These are phyloP conservation scores for Arachnomyces sp. DNA, from an alignment of 2,329 filamentous ascomycete species.

Conservation along the genomic window DNA sequence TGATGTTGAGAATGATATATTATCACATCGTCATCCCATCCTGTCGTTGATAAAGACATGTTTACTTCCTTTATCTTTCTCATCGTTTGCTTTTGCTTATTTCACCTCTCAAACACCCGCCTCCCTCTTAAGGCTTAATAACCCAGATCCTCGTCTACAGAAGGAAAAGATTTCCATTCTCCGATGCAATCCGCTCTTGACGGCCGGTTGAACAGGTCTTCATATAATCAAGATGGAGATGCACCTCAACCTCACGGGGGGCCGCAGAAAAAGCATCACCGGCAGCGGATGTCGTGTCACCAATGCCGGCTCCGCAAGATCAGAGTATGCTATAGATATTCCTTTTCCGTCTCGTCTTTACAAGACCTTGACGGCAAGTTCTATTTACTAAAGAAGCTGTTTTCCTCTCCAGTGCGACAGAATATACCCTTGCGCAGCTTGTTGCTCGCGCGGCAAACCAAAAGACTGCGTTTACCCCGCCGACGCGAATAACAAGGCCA, in stretches of 20 bases:
- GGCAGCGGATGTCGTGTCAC: slow-evolving; percentile 1
- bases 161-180: no score
- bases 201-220: no score
- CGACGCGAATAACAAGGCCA: slow-evolving; percentile 3
- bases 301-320: slow-evolving; percentile 6
- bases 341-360: background rate
- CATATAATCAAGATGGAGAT: no score
- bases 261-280: background rate
- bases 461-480: slow-evolving; percentile 1
- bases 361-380: background rate
- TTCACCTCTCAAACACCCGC: no score
- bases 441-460: slow-evolving; percentile 1
- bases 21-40: no score
- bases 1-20: no score
- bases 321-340: slow-evolving; percentile 1
- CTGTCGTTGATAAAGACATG: no score
- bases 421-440: slow-evolving; percentile 4
- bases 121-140: no score
- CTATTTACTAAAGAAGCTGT: background rate
- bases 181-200: no score
- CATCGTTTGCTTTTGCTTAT: no score
- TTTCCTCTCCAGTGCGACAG: slow-evolving; percentile 5
- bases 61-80: no score
- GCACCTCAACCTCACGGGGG: background rate
- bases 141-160: no score